phyloP scores from a whole-genome alignment of 2,329 filamentous ascomycete genomes.

The Karstenula rhodostoma region DNA sequence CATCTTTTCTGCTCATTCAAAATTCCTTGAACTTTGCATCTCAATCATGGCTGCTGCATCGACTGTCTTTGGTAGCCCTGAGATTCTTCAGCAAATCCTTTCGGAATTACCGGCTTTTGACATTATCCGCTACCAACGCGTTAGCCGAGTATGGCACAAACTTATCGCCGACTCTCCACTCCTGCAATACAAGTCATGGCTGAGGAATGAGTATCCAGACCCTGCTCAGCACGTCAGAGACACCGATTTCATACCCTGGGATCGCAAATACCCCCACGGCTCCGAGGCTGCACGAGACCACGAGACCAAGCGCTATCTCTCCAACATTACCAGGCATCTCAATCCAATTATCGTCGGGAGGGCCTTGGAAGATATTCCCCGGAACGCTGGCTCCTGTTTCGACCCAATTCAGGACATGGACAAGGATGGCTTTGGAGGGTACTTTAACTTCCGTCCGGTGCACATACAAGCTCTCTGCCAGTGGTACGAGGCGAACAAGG shows the following conservation, averaged over 20 bases:
- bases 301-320: neutral
- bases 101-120: conserved; percentile 8
- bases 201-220: neutral
- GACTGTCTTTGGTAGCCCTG: conserved; percentile 2
- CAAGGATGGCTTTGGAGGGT: neutral
- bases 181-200: conserved; percentile 11
- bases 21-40: too few species aligned
- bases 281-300: neutral
- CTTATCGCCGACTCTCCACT: conserved; percentile 6
- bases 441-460: neutral
- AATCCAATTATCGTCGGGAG: neutral
- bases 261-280: neutral
- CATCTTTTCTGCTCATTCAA: neutral
- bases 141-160: conserved; percentile 1
- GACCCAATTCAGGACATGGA: neutral
- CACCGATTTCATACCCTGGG: neutral
- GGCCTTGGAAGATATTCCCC: neutral
- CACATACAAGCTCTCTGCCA: neutral
- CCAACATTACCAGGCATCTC: conserved; percentile 6
- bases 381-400: neutral
- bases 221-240: neutral
- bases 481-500: conserved; percentile 3
- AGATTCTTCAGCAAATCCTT: conserved; percentile 10
- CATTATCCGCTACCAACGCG: conserved; percentile 9
- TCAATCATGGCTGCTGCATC: neutral